Evolutionary conservation across 768 basidiomycete genomes (phyloP).

Genomic region (Boletus sp.): DNA sequence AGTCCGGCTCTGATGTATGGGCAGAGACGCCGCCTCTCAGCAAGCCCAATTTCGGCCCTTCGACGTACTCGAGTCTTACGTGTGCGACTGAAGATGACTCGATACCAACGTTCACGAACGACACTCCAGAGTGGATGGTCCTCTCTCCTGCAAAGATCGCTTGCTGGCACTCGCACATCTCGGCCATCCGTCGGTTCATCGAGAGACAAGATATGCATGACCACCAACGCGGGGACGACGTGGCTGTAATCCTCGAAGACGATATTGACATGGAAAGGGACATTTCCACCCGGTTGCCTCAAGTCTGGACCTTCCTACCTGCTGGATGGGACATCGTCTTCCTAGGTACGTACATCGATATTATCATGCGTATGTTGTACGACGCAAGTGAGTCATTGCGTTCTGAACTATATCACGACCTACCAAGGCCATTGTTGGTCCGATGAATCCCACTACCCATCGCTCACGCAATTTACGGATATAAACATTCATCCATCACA

Average conservation of each 20-base stretch:
- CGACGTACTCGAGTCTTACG: conserved; percentile 27
- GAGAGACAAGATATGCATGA: conserved; percentile 24
- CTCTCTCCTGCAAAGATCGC: conserved; percentile 62
- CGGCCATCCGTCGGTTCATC: conserved; percentile 46
- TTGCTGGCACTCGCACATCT: conserved; percentile 71
- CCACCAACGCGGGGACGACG: conserved; percentile 26
- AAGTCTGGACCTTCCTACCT: conserved; percentile 55
- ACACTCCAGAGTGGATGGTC: conserved; percentile 45
- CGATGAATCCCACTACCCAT: conserved; percentile 51
- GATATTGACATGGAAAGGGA: conserved; percentile 78
- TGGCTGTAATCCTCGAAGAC: conserved; percentile 68
- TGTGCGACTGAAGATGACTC: conserved; percentile 45
- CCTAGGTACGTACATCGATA: conserved; percentile 45
- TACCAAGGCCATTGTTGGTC: conserved; percentile 77
- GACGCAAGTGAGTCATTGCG: background rate
- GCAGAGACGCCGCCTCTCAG: background rate
- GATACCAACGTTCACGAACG: conserved; percentile 34
- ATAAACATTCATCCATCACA: conserved; percentile 53
- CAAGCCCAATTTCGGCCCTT: background rate
- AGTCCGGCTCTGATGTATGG: conserved; percentile 27
- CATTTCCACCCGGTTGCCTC: conserved; percentile 40
- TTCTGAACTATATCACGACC: background rate
- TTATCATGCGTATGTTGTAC: background rate
- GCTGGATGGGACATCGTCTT: conserved; percentile 71
- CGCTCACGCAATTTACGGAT: conserved; percentile 27